Conservation (phyloP, 2,329 filamentous ascomycete genomes). For the Pseudocercospora cruenta region DNA sequence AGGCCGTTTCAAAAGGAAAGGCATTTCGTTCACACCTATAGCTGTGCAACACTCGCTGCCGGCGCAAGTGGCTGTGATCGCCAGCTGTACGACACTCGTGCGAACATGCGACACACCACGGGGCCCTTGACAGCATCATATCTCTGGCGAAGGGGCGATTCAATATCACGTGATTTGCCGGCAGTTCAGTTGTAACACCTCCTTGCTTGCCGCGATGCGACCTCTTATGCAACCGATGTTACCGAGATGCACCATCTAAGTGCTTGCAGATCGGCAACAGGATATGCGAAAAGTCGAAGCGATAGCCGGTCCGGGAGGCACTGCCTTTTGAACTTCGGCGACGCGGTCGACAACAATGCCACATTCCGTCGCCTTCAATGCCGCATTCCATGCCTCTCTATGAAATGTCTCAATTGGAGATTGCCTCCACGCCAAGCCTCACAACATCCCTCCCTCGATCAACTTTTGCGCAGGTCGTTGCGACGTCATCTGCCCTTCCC, state of each 20-base stretch:
- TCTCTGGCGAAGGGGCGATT: background rate
- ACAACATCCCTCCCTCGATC: constrained; percentile 33
- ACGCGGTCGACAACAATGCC: constrained; percentile 31
- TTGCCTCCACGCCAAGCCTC: constrained; percentile 33
- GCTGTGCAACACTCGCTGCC: background rate
- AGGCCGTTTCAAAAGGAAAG: background rate
- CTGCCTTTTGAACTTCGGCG: constrained; percentile 13
- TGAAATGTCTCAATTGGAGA: constrained; percentile 32
- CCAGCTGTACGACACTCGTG: background rate
- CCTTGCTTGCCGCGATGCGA: constrained; percentile 31
- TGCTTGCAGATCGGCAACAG: constrained; percentile 19
- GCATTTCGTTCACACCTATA: background rate
- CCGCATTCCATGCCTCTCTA: constrained; percentile 31
- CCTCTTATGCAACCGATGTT: constrained; percentile 28
- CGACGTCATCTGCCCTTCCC: constrained; percentile 33
- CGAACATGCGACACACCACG: background rate
- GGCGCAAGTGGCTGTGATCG: background rate
- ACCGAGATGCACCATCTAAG: constrained; percentile 23
- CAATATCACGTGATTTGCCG: background rate
- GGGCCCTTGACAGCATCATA: background rate
- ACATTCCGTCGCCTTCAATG: constrained; percentile 32
- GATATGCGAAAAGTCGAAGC: constrained; percentile 15
- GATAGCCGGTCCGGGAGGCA: constrained; percentile 16
- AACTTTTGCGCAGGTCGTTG: constrained; percentile 23
- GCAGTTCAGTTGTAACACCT: constrained; percentile 6